Base-by-base conservation (phyloP, 192 early-diverging fungal species). In the Geranomyces variabilis region DNA sequence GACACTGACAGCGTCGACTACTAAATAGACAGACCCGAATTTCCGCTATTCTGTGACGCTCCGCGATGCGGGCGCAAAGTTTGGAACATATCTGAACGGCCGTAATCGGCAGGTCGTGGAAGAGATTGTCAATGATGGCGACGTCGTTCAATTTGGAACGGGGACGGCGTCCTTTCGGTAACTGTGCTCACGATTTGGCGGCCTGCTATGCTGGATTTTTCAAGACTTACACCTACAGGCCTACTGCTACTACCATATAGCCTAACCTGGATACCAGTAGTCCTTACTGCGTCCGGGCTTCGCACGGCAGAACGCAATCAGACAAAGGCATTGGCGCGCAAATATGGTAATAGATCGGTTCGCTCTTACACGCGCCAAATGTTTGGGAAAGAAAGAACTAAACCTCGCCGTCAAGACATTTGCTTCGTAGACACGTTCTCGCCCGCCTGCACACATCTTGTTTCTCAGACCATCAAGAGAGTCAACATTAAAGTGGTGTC, bases 401-500 rank as follows among this genome's bases (percentile, higher is more conserved):
- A 47, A 47, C 46, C 12, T 19, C 19, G 10, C 19, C 19, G 46
- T 13, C 10, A 36, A 71, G 71, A 58, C 26, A 26, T 66, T 17
- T 53, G 51, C 33, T 22, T 43, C 8, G 10, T 66, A 6, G 66
- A 73, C 24, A 63, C 66, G 0, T 73, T 63, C 63, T 56, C 71
- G 14, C 43, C 49, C 9, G 51, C 29, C 0, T 51, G 51, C 49
- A 73, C 71, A 6, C 71, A 73, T 66, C 53, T 73, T 15, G 45
- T 26, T 28, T 5, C 45, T 66, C 34, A 55, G 51, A 10, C 36
- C 10, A 41, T 41, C 36, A 41, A 41, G 36, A 41, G 10, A 55
- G 64, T 73, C 17, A 73, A 63, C 28, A 49, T 66, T 34, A 73
- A 73, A 66, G 63, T 73, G 12, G 63, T 73, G 3, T 48, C 66